Evolutionary conservation across 1,284 basidiomycete species (phyloP).

Genomic region (Cryptococcus wingfieldii): DNA sequence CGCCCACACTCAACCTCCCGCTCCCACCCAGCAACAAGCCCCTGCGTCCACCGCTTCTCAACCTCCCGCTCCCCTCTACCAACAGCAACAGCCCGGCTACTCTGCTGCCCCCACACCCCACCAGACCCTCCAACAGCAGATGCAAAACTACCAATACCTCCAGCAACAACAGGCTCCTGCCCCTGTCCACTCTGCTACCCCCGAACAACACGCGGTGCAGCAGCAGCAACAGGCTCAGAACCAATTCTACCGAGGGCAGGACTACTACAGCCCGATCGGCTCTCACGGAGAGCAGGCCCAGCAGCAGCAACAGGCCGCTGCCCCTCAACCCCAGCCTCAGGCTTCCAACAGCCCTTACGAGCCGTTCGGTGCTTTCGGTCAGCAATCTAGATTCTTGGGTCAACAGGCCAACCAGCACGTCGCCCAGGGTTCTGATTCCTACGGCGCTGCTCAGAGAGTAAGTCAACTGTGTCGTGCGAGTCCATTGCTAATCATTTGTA

Average conservation of each 20-base stretch:
- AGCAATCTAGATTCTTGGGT: slow-evolving; percentile 19
- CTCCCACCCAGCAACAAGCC: slow-evolving; percentile 16
- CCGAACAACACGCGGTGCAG: slow-evolving; percentile 18
- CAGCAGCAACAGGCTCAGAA: slow-evolving; percentile 20
- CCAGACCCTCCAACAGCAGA: slow-evolving; percentile 40
- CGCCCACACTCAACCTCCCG: slow-evolving; percentile 17
- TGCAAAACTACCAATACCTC: slow-evolving; percentile 35
- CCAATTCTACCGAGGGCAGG: slow-evolving; percentile 37
- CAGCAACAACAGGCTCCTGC: slow-evolving; percentile 27
- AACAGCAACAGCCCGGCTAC: slow-evolving; percentile 25
- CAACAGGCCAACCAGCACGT: slow-evolving; percentile 28
- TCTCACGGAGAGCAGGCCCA: slow-evolving; percentile 24
- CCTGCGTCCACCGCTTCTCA: slow-evolving; percentile 8
- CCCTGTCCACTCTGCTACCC: slow-evolving; percentile 13
- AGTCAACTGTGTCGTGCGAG: not conserved
- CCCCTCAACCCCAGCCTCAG: slow-evolving; percentile 26
- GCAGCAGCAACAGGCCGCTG: slow-evolving; percentile 14
- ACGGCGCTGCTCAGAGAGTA: slow-evolving; percentile 27
- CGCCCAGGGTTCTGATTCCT: slow-evolving; percentile 23
- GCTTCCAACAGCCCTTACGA: slow-evolving; percentile 21
- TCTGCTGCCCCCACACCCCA: slow-evolving; percentile 22
- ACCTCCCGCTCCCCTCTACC: slow-evolving; percentile 7
- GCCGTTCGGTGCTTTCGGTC: slow-evolving; percentile 18
- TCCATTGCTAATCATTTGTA: not conserved
- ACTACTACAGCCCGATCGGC: slow-evolving; percentile 29